Base-by-base conservation (phyloP, 1,284 basidiomycete genomes). In the Ceratobasidium sp. region DNA sequence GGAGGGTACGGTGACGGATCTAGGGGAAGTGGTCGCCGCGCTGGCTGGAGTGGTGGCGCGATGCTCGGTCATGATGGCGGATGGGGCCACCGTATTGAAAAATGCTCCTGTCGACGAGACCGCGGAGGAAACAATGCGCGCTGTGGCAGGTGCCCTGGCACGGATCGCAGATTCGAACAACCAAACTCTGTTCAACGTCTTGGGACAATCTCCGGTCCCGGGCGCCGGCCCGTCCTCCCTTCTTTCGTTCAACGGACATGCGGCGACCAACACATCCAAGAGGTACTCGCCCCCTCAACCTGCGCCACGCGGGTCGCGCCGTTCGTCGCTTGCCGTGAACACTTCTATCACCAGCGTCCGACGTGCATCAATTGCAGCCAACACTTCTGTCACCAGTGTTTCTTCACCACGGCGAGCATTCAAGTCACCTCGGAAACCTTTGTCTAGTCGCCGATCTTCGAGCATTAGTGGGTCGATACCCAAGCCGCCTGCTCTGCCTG, bases 31-130 rank as follows among this genome's bases (percentile, higher is more conserved):
- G 19, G 84, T 94, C 74, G 89, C 95, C 22, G 87, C 86, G 75
- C 85, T 96, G 15, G 83, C 95, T 29, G 91, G 93, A 7, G 89
- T 94, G 82, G 86, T 96, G n/a, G 92, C 93, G 27, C 85, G 94
- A 73, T 92, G 91, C 79, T 94, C 91, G 1, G 88, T 92, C 48
- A 88, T 91, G 81, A 84, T 95, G 56, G 88, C 87, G 27, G 91
- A 93, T 73, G 90, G 91, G 14, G 89, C 90, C 15, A 85, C 83
- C 51, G 81, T 84, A 50, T 84, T 96, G 64, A 84, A 84, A 56
- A 84, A 83, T 1, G 82, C 87, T 5, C 31, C 59, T 24, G 80
- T 84, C 8, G 86, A 87, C 9, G 27, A 73, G 1, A 74, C 65
- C 36, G 22, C 67, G n/a, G 54, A 57, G 31, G 75, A 14, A 36